phyloP scores from a whole-genome alignment of 257 asterid genomes.

The Fraxinus pennsylvanica region DNA sequence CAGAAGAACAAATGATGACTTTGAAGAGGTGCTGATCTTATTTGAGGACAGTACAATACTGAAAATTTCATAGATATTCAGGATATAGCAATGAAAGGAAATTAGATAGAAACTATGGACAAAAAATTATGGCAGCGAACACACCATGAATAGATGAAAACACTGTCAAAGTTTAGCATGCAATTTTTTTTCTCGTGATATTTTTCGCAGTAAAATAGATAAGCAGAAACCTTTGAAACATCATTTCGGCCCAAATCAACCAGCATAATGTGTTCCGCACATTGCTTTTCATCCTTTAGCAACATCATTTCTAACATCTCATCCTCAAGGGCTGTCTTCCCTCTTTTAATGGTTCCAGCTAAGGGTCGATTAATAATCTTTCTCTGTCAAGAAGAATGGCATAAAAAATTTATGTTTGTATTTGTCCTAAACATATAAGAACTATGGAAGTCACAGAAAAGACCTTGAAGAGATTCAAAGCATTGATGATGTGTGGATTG shows the following conservation, averaged over 20 bases:
- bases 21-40: too few relatives aligned
- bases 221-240: conserved; percentile 72
- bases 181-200: neutral
- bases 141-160: conserved; percentile 11
- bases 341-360: conserved; percentile 86
- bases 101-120: neutral
- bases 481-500: conserved; percentile 3
- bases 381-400: conserved; percentile 48
- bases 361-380: conserved; percentile 71
- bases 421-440: neutral
- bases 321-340: conserved; percentile 63
- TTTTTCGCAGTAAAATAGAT: conserved; percentile 4
- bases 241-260: conserved; percentile 92
- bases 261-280: conserved; percentile 80
- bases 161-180: neutral
- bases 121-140: neutral
- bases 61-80: too few relatives aligned
- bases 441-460: neutral
- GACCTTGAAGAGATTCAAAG: conserved; percentile 4
- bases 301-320: conserved; percentile 58
- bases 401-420: conserved; percentile 16
- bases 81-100: too few relatives aligned
- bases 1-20: too few relatives aligned
- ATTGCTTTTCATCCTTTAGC: conserved; percentile 73
- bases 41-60: too few relatives aligned